These are phyloP conservation scores for Boletus tomentosulus DNA, from an alignment of 768 basidiomycete genomes.

Conservation along the genomic window DNA sequence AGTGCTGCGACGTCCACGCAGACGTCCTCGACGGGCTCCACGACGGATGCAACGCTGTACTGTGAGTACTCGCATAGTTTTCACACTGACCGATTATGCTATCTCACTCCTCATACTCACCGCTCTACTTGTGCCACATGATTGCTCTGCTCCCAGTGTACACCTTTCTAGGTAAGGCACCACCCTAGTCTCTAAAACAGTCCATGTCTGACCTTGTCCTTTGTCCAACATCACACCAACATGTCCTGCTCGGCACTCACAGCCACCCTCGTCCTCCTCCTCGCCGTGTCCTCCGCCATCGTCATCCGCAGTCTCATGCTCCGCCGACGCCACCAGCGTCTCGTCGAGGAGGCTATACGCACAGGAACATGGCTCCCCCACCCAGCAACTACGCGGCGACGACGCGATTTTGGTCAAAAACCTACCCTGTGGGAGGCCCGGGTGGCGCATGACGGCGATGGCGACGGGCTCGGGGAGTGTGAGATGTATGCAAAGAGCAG, in stretches of 20 bases:
- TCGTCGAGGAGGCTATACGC: conserved; percentile 60
- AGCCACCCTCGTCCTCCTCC: conserved; percentile 66
- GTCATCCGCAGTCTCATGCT: conserved; percentile 61
- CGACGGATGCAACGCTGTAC: conserved; percentile 25
- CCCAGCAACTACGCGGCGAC: conserved; percentile 14
- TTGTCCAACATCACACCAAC: background rate
- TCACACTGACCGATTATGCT: conserved; percentile 15
- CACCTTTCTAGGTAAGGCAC: conserved; percentile 29
- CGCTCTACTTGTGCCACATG: background rate
- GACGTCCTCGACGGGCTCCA: background rate
- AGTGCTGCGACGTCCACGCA: background rate
- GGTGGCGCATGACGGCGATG: conserved; percentile 13
- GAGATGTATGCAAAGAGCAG: conserved; percentile 18
- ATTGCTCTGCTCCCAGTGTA: conserved; percentile 21
- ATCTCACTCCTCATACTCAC: conserved; percentile 5
- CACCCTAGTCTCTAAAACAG: background rate
- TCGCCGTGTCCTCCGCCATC: conserved; percentile 64
- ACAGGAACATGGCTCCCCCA: conserved; percentile 56
- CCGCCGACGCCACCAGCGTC: conserved; percentile 54
- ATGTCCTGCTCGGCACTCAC: conserved; percentile 40
- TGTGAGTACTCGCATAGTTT: conserved; percentile 19
- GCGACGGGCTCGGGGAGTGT: background rate
- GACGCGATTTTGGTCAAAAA: conserved; percentile 30
- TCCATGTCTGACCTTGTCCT: background rate
- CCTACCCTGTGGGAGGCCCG: conserved; percentile 30